Conservation (phyloP, 345 rosid species). For the Lumnitzera racemosa region DNA sequence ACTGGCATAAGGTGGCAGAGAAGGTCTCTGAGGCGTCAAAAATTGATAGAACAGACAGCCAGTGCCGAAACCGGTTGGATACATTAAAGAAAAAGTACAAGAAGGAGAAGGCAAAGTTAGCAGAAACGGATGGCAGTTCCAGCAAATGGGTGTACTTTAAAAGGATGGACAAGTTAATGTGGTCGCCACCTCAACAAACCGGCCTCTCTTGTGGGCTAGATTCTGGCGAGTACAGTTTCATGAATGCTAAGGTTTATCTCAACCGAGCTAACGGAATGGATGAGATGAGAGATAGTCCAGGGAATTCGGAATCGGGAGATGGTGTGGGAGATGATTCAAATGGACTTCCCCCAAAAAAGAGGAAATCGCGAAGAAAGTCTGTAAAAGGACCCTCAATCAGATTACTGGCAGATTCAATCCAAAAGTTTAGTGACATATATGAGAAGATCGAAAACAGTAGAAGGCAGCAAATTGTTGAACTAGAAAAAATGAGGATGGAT, state of each 20-base stretch:
- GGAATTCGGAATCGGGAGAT: slow-evolving; percentile 48
- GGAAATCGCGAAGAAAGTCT: slow-evolving; percentile 44
- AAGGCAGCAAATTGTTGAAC: slow-evolving; percentile 76
- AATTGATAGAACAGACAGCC: slow-evolving; percentile 70
- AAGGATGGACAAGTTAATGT: slow-evolving; percentile 78
- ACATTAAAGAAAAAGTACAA: slow-evolving; percentile 89
- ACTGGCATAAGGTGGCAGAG: slow-evolving; percentile 94
- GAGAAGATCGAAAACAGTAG: slow-evolving; percentile 87
- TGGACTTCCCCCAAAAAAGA: slow-evolving; percentile 73
- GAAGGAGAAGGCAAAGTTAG: slow-evolving; percentile 60
- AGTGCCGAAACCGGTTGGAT: slow-evolving; percentile 83
- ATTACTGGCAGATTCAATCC: slow-evolving; percentile 77
- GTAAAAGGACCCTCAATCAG: slow-evolving; percentile 52
- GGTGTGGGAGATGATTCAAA: slow-evolving; percentile 56
- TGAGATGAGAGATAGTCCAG: slow-evolving; percentile 92
- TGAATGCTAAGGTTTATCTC: slow-evolving; percentile 54
- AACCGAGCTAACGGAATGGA: slow-evolving; percentile 72
- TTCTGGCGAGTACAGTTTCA: slow-evolving; percentile 76
- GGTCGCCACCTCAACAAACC: slow-evolving; percentile 49
- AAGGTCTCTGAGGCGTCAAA: slow-evolving; percentile 76
- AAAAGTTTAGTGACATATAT: slow-evolving; percentile 72
- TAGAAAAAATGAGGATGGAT: slow-evolving; percentile 95
- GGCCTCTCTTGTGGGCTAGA: slow-evolving; percentile 91
- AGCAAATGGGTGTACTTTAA: slow-evolving; percentile 85
- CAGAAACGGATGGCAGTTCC: slow-evolving; percentile 29